Base-by-base conservation (phyloP, 306 rosid species). In the Citrullus amarus region DNA sequence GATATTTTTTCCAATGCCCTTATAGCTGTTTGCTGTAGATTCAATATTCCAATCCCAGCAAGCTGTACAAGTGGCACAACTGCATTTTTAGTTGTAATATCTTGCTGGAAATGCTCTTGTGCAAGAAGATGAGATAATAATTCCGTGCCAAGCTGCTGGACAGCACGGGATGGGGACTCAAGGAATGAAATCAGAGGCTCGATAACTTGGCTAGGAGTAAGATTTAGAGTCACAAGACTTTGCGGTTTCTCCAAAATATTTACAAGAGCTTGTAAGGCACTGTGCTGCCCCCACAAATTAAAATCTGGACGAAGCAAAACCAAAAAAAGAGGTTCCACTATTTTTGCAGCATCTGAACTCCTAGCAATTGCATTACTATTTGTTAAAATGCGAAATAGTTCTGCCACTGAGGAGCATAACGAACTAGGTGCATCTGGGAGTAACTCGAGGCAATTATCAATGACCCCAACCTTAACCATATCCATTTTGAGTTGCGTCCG, bases 111-210 rank as follows among this genome's bases (percentile, higher is more conserved):
- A 84, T 95, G 97, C 80, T 92, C 96, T 84, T 91, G 97, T 51
- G 93, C 96, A 84, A 95, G 96, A 84, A 95, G 96, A 88, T 95
- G 97, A 82, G 98, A 87, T 53, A 95, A 82, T 77, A 95, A 84
- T 84, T 95, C 98, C 30, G 98, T 92, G 81, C 97, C 98, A 80
- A 95, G 98, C 89, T 95, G 98, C 88, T 95, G 98, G 79, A 95
- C 91, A 81, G 93, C 97, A 83, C 85, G 93, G 78, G 95, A 91
- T 71, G 97, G 97, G 78, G 98, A 94, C 84, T 95, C 97, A 50
- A 95, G 89, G 84, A 92, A 95, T 51, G 96, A 85, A 85, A 95
- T 91, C 67, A 95, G 87, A 65, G 98, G 98, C 70, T 92, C 93
- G 54, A 95, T 92, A 82, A 92, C 97, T 84, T 95, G 96, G 81